Evolutionary conservation across 1,284 basidiomycete genomes (phyloP).

Genomic region (Prillingera fragicola): DNA sequence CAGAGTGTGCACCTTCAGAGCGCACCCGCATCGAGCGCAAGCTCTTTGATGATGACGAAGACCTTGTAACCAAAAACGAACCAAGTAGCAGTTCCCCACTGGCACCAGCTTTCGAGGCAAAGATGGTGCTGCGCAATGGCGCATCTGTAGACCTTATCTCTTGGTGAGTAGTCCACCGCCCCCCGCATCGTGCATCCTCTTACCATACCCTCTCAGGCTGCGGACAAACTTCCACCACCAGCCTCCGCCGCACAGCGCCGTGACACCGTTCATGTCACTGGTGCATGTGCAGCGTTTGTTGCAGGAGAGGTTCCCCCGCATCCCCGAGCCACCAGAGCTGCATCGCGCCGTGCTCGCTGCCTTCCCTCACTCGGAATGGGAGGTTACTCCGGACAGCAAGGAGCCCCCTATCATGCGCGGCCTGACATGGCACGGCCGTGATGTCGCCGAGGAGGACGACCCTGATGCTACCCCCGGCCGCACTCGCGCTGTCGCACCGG

Average conservation of each 20-base stretch:
- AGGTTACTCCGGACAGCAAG: slow-evolving; percentile 25
- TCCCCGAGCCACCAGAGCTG: slow-evolving; percentile 35
- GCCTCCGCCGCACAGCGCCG: slow-evolving; percentile 30
- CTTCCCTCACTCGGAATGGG: slow-evolving; percentile 40
- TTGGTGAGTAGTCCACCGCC: slow-evolving; percentile 30
- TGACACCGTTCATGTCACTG: slow-evolving; percentile 37
- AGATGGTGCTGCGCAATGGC: slow-evolving; percentile 42
- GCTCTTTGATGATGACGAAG: slow-evolving; percentile 33
- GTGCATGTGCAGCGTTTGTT: slow-evolving; percentile 37
- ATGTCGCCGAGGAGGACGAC: slow-evolving; percentile 31
- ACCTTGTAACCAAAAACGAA: slow-evolving; percentile 5
- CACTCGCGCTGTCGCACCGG: slow-evolving; percentile 1
- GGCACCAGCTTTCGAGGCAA: slow-evolving; percentile 39
- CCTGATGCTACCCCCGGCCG: slow-evolving; percentile 12
- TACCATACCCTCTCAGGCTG: slow-evolving; percentile 38
- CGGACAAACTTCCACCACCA: slow-evolving; percentile 44
- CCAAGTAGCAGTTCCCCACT: slow-evolving; percentile 23
- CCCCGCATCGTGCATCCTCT: too few relatives aligned
- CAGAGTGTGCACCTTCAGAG: slow-evolving; percentile 30
- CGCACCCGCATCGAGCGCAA: slow-evolving; percentile 29
- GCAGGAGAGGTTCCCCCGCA: slow-evolving; percentile 40
- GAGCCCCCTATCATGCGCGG: slow-evolving; percentile 42
- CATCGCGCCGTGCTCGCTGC: slow-evolving; percentile 37
- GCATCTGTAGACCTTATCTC: slow-evolving; percentile 42
- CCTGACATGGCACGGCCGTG: slow-evolving; percentile 41